Evolutionary conservation across 441 rosid genomes (phyloP), one percentile per base, ranked within the genome.

Genomic region (Erodium trifolium): DNA sequence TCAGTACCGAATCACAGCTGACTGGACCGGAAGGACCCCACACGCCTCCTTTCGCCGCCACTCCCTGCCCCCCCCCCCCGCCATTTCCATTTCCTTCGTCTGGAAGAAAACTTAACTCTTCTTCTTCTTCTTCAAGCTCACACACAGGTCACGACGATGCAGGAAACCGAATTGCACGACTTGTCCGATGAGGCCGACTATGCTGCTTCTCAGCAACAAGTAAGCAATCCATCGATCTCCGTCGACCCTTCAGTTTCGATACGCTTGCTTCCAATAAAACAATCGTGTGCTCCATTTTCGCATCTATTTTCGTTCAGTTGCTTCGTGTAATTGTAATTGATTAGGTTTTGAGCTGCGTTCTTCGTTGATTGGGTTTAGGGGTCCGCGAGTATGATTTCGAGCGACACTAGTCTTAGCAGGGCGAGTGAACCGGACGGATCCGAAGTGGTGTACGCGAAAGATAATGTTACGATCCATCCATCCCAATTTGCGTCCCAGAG

Each of bases 131-230:
- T 23, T 23, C 47, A 6, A 9, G 47, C 47, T 41, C 47, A 27
- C 10, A 10, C 45, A 69, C 14, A 13, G 34, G 47, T 19, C 5
- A 11, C 12, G n/a, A 67, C 72, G 57, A 91, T 90, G 88, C 97
- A 82, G 68, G 91, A 91, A 84, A 47, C 88, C 9, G 99, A 92
- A 71, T 81, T 84, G 64, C 85, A 86, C 67, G 99, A 37, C 43
- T 5, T 23, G 27, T 23, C 27, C 27, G 27, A 23, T 23, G 27
- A 23, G 27, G 27, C 27, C 27, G 27, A 23, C 27, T 23, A 37
- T 6, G 43, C 43, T 6, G 43, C 93, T 8, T 92, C 98, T 35
- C 78, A 82, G 53, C 91, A 81, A 23, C 93, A 92, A 75, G 98
- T 90, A 82, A 71, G 76, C 72, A 62, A 9, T 67, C 72, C 23